phyloP scores from a whole-genome alignment of 805 yeast genomes.

The Wilhelminamyces savonicus region DNA sequence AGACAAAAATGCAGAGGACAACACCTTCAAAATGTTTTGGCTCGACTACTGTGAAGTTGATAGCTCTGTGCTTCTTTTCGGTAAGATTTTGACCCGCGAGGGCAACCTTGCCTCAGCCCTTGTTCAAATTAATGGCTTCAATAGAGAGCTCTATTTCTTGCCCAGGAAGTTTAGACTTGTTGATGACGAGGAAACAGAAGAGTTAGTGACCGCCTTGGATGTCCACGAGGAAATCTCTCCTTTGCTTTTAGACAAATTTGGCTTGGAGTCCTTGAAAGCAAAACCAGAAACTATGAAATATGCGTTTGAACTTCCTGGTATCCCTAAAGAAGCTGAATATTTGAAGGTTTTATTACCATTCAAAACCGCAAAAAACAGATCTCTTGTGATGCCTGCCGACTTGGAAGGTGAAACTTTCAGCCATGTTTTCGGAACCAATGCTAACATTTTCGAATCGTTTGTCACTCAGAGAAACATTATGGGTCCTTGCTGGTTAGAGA shows the following conservation, averaged over 20 bases:
- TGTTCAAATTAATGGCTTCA: slow-evolving; percentile 65
- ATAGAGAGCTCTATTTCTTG: slow-evolving; percentile 68
- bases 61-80: slow-evolving; percentile 64
- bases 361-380: slow-evolving; percentile 50
- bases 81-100: slow-evolving; percentile 62
- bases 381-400: slow-evolving; percentile 50
- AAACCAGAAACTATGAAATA: slow-evolving; percentile 72
- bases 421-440: slow-evolving; percentile 72
- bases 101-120: slow-evolving; percentile 63
- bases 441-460: slow-evolving; percentile 77
- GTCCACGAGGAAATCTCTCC: slow-evolving; percentile 75
- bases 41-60: slow-evolving; percentile 80
- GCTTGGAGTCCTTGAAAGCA: slow-evolving; percentile 56
- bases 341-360: slow-evolving; percentile 73
- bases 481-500: slow-evolving; percentile 97
- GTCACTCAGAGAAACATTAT: slow-evolving; percentile 75
- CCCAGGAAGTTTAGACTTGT: slow-evolving; percentile 50
- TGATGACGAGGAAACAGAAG: slow-evolving; percentile 31
- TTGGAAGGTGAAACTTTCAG: slow-evolving; percentile 70
- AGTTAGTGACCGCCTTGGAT: slow-evolving; percentile 48
- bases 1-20: slow-evolving; percentile 10
- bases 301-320: slow-evolving; percentile 78
- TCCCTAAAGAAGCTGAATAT: slow-evolving; percentile 78
- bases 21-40: slow-evolving; percentile 76
- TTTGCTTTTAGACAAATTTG: slow-evolving; percentile 54